Evolutionary conservation across 208 protist species (phyloP), one percentile per base, ranked within the genome.

Genomic region (Trypanosoma scelopori): DNA sequence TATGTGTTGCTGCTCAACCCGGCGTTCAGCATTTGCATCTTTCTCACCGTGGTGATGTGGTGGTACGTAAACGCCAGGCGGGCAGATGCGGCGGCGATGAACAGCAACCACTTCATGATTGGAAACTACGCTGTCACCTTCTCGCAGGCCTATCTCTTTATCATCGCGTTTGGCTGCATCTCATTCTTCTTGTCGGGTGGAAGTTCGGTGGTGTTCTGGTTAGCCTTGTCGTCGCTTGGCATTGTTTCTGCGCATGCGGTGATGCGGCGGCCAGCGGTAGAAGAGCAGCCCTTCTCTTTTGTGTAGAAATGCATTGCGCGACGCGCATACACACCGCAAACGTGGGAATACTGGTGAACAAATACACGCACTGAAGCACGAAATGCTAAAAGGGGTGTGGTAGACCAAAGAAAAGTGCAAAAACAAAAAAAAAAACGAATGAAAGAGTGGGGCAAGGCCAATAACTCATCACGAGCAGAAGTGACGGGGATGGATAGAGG

Each of bases 121-220:
- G 15, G 23, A 7, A 62, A 42, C 27, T 50, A 57, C 12, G 35
- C 30, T 27, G 83, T 91, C 46, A 74, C 82, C 0, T 50, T 81
- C n/a, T 71, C 67, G 39, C 87, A 89, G 73, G 74, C 84, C 22
- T 95, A 95, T 65, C 32, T 83, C 5, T 72, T 82, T 35, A 61
- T 97, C 45, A 47, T 60, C 0, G 39, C 91, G 3, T 89, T 86
- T 55, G 71, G 74, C 22, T 43, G 87, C 3, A 27, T 95, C 16
- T 53, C 65, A 11, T 97, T 97, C 65, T 97, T 85, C 70, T 20
- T 94, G 28, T 90, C 79, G 7, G 77, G 74, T 43, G 92, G 92
- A 23, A 93, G 84, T 53, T 87, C 79, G 16, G 76, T 91, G n/a
- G 52, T 97, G 5, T 95, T 95, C 63, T 95, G 87, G 89, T 56